Evolutionary conservation across 371 early-diverging fungal species (phyloP).

Genomic region (Blastocladiella emersonii): DNA sequence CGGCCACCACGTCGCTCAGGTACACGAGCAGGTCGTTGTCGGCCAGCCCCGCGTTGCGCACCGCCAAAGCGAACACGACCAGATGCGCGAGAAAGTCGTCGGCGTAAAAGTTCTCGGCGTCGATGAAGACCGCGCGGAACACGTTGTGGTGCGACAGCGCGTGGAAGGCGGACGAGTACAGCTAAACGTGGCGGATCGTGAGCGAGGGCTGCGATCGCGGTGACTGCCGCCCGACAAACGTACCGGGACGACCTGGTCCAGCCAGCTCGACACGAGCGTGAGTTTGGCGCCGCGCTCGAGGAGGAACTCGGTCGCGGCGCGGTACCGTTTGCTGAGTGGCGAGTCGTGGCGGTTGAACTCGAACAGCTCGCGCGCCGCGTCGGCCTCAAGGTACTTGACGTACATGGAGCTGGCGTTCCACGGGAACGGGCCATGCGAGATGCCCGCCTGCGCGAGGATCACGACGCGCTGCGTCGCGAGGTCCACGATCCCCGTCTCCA

Average conservation of each 20-base stretch:
- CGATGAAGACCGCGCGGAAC: slow-evolving; percentile 74
- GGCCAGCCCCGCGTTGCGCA: slow-evolving; percentile 66
- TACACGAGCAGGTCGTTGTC: slow-evolving; percentile 75
- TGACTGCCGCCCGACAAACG: slow-evolving; percentile 7
- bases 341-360: slow-evolving; percentile 69
- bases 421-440: slow-evolving; percentile 80
- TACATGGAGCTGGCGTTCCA: slow-evolving; percentile 57
- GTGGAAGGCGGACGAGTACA: slow-evolving; percentile 77
- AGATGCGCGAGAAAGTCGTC: slow-evolving; percentile 75
- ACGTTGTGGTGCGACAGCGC: slow-evolving; percentile 73
- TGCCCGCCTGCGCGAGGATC: slow-evolving; percentile 81
- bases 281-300: slow-evolving; percentile 50
- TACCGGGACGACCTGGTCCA: slow-evolving; percentile 84
- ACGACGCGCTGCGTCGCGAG: slow-evolving; percentile 46
- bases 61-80: slow-evolving; percentile 60
- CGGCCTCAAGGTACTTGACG: slow-evolving; percentile 76
- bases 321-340: slow-evolving; percentile 43
- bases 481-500: slow-evolving; percentile 45
- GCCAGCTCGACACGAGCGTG: slow-evolving; percentile 54
- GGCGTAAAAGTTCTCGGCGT: slow-evolving; percentile 48
- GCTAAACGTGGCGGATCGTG: slow-evolving; percentile 5
- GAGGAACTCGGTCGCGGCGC: slow-evolving; percentile 47
- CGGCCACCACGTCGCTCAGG: slow-evolving; percentile 68
- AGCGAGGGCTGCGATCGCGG: not conserved
- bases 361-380: slow-evolving; percentile 81